A percentile compares a stretch with the other conserved stretches of the same genome.
phyloP scores from a whole-genome alignment of 2,329 filamentous ascomycete genomes.

The Leptographium procerum region DNA sequence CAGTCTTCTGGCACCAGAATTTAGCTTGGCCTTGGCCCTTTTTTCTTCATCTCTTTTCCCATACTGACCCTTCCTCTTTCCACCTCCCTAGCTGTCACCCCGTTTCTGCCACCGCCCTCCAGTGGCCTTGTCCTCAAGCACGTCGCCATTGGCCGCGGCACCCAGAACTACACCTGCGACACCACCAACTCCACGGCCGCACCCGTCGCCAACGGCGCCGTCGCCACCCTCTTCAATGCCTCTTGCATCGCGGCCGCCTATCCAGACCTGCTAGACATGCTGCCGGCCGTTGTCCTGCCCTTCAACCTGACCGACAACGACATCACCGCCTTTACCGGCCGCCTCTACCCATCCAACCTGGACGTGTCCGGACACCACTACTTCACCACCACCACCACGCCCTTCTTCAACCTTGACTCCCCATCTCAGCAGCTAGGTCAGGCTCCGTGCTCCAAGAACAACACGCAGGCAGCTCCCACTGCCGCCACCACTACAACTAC shows the following conservation, averaged over 20 bases:
- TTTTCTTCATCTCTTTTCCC: slow-evolving; percentile 32
- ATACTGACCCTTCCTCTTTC: not conserved
- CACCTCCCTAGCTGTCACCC: slow-evolving; percentile 8
- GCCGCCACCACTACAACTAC: slow-evolving; percentile 28
- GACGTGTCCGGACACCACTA: slow-evolving; percentile 67
- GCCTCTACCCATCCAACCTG: slow-evolving; percentile 47
- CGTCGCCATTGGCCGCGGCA: slow-evolving; percentile 77
- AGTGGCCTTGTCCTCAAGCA: slow-evolving; percentile 56
- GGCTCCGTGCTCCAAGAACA: slow-evolving; percentile 51
- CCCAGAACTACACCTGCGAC: slow-evolving; percentile 87
- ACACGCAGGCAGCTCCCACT: slow-evolving; percentile 43
- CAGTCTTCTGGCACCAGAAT: too few species aligned
- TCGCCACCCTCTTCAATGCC: slow-evolving; percentile 79
- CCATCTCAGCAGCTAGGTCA: slow-evolving; percentile 43
- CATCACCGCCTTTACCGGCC: slow-evolving; percentile 17
- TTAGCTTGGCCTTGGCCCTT: too few species aligned
- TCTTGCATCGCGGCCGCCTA: slow-evolving; percentile 64
- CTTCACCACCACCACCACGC: slow-evolving; percentile 57
- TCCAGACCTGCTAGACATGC: slow-evolving; percentile 51
- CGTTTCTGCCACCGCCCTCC: slow-evolving; percentile 36
- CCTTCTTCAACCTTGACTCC: slow-evolving; percentile 70
- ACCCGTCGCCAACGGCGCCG: slow-evolving; percentile 59
- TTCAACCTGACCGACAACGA: slow-evolving; percentile 40
- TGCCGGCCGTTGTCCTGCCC: slow-evolving; percentile 58
- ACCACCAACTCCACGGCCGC: slow-evolving; percentile 43